phyloP scores from a whole-genome alignment of 306 rosid species.

The Medicago ruthenica region DNA sequence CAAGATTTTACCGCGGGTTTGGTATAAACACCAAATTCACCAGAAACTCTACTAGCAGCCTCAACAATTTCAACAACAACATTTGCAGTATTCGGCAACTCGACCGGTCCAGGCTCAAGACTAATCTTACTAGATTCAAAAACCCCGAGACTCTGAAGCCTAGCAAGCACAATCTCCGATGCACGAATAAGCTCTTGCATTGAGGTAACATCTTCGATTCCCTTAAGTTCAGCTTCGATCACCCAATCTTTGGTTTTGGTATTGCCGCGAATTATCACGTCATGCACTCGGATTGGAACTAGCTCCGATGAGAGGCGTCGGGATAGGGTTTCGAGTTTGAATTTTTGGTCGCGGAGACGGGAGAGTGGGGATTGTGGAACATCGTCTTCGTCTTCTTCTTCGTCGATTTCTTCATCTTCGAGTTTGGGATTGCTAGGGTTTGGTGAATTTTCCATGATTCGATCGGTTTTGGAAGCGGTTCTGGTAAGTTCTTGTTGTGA shows the following conservation, averaged over 20 bases:
- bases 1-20: conserved; percentile 71
- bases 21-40: conserved; percentile 72
- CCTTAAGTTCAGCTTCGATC: conserved; percentile 81
- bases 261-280: conserved; percentile 83
- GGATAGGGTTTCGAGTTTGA: conserved; percentile 59
- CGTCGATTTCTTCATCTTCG: conserved; percentile 45
- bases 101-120: conserved; percentile 86
- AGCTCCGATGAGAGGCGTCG: conserved; percentile 67
- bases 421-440: conserved; percentile 49
- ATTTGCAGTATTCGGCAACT: conserved; percentile 82
- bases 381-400: conserved; percentile 35
- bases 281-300: conserved; percentile 84
- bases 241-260: conserved; percentile 78
- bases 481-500: neutral
- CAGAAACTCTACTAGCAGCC: conserved; percentile 57
- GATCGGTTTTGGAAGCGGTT: conserved; percentile 29
- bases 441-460: conserved; percentile 53
- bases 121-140: conserved; percentile 72
- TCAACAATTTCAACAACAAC: conserved; percentile 76
- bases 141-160: conserved; percentile 74
- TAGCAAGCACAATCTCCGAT: conserved; percentile 64
- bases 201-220: conserved; percentile 62
- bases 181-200: conserved; percentile 80
- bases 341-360: conserved; percentile 54
- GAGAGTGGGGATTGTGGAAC: conserved; percentile 47